Conservation (phyloP, 768 basidiomycete genomes). For the Mycena galericulata region DNA sequence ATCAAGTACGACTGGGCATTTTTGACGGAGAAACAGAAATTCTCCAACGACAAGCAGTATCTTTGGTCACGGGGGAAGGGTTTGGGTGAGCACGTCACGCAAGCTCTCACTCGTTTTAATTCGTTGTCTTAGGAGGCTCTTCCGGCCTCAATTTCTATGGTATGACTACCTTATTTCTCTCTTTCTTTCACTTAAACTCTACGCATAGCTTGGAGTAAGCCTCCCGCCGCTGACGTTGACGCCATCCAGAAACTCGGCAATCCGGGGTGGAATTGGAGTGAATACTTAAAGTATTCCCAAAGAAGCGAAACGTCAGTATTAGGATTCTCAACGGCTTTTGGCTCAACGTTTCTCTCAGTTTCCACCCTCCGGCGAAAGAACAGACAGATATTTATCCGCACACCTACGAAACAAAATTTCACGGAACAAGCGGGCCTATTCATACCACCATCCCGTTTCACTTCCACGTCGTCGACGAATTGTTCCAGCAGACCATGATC, state of each 20-base stretch:
- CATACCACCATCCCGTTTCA: slow-evolving; percentile 44
- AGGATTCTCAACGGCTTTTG: neutral
- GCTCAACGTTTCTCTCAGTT: slow-evolving; percentile 30
- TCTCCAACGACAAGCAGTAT: slow-evolving; percentile 40
- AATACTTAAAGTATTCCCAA: slow-evolving; percentile 52
- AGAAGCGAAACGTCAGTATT: slow-evolving; percentile 51
- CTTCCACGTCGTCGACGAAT: slow-evolving; percentile 40
- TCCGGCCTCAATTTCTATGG: slow-evolving; percentile 57
- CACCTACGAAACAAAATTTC: slow-evolving; percentile 39
- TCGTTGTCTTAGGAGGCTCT: slow-evolving; percentile 50
- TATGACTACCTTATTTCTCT: slow-evolving; percentile 32
- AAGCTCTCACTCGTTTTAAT: neutral
- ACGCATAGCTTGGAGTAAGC: slow-evolving; percentile 41
- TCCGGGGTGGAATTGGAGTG: slow-evolving; percentile 66
- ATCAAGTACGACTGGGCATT: slow-evolving; percentile 53
- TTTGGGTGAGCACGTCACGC: slow-evolving; percentile 37
- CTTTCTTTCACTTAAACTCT: neutral
- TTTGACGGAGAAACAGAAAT: slow-evolving; percentile 43
- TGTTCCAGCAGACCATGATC: slow-evolving; percentile 41
- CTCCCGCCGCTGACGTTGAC: slow-evolving; percentile 45
- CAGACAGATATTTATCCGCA: slow-evolving; percentile 43
- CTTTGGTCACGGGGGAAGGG: slow-evolving; percentile 49
- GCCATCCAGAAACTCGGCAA: slow-evolving; percentile 63
- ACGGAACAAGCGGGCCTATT: slow-evolving; percentile 45
- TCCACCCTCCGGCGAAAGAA: slow-evolving; percentile 42